Base-by-base conservation (phyloP, 768 basidiomycete genomes). In the Fistulinella prunicolor region DNA sequence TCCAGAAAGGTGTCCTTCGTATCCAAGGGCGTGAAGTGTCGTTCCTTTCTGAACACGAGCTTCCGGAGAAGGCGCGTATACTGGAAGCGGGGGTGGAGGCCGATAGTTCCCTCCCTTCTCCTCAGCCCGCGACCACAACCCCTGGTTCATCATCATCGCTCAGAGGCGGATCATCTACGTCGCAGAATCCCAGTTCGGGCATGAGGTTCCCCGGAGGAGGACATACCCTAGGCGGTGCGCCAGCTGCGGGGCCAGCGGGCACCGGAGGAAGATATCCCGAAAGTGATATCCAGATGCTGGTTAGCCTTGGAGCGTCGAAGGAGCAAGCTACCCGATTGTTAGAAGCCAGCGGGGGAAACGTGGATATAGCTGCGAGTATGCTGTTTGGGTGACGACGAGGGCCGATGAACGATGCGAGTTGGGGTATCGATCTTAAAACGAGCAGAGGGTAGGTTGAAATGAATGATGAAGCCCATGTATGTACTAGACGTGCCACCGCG, bases 31-130 rank as follows among this genome's bases (percentile, higher is more conserved):
- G 90, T 13, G 91, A 96, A 67, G 85, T 99, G 9, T 68, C 70
- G 16, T 99, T 99, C 75, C 73, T 99, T 4, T 67, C 91, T 2
- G 96, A 99, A 70, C 96, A 99, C 66, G 90, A 97, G 68, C 77
- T 99, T 4, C 95, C 94, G 1, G 84, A 85, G 9, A 86, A 87
- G 60, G 88, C 85, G 5, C 79, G 82, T 19, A 68, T 71, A 44
- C 51, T 70, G 32, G 72, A 76, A 13, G 53, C 59, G 9, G 69
- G 64, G 20, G 62, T 58, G 38, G 63, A 69, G 6, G 45, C 56
- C 23, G 55, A 62, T 13, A 45, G 55, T 5, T 56, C 58, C 6
- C 56, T 57, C 12, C 46, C 61, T 16, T 53, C 58, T 0, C 35
- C 51, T 29, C 53, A 56, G 4, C 42, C 63, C 0, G 52, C 58